Percentiles rank a stretch among this genome's conserved stretches.
Evolutionary conservation across 768 basidiomycete species (phyloP).

Genomic region (Filobasidium floriforme): DNA sequence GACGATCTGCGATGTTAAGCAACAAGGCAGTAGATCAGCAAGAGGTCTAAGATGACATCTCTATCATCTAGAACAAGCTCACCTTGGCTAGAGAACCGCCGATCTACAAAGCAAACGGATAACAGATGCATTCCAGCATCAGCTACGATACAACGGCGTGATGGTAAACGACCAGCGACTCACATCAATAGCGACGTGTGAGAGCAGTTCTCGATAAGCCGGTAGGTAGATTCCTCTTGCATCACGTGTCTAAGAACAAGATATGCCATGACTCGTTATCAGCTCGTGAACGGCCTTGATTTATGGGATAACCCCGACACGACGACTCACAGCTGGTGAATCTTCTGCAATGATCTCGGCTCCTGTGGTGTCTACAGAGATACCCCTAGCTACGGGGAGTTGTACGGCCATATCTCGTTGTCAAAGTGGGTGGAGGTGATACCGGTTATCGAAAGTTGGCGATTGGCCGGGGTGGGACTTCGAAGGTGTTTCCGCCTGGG

Average conservation of each 20-base stretch:
- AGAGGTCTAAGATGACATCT: too few relatives aligned
- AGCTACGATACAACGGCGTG: conserved; percentile 3
- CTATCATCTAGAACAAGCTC: too few relatives aligned
- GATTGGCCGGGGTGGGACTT: too few relatives aligned
- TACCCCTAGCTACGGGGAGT: conserved; percentile 72
- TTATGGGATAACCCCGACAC: too few relatives aligned
- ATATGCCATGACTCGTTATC: conserved; percentile 14
- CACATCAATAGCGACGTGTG: conserved; percentile 95
- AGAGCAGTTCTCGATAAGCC: conserved; percentile 93
- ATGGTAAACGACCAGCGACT: conserved; percentile 43
- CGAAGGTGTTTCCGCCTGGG: too few relatives aligned
- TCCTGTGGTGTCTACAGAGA: conserved; percentile 90
- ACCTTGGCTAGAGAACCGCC: conserved; percentile 88
- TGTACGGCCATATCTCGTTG: conserved; percentile 23
- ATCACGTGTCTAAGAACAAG: conserved; percentile 52
- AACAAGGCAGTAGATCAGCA: too few relatives aligned
- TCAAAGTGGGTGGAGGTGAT: too few relatives aligned
- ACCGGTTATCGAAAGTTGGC: too few relatives aligned
- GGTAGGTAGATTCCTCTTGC: conserved; percentile 95
- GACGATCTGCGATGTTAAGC: conserved; percentile 53
- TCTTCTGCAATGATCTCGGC: conserved; percentile 89
- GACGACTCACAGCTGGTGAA: conserved; percentile 70
- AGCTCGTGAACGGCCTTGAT: neutral
- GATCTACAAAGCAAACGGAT: conserved; percentile 53
- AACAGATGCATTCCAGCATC: conserved; percentile 23